phyloP scores from a whole-genome alignment of 1,284 basidiomycete species.

The Cutaneotrichosporon sp. region DNA sequence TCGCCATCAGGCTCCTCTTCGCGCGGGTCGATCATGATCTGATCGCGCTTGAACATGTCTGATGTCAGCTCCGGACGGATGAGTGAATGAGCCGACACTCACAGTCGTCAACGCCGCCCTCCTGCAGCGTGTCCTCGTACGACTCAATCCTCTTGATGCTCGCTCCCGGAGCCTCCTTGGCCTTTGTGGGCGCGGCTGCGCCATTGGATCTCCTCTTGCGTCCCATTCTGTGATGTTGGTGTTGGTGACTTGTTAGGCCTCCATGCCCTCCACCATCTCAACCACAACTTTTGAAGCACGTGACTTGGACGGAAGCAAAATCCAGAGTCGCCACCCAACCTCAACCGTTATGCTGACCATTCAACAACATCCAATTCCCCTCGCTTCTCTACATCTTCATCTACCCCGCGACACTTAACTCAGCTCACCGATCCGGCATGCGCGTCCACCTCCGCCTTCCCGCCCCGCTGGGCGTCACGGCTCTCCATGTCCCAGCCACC shows the following conservation, averaged over 20 bases:
- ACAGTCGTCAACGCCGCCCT: constrained; percentile 54
- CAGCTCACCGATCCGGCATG: constrained; percentile 17
- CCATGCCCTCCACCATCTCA: background rate
- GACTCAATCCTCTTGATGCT: constrained; percentile 46
- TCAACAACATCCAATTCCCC: background rate
- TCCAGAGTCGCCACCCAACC: constrained; percentile 5
- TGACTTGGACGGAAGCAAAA: constrained; percentile 7
- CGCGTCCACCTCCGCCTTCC: constrained; percentile 46
- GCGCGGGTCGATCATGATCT: constrained; percentile 69
- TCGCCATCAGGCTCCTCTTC: constrained; percentile 56
- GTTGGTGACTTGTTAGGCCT: background rate
- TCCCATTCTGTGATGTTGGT: constrained; percentile 16
- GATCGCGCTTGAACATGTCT: constrained; percentile 62
- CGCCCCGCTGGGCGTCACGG: constrained; percentile 32
- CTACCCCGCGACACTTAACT: background rate
- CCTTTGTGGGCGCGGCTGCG: constrained; percentile 25
- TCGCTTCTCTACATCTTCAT: background rate
- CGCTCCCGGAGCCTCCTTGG: constrained; percentile 32
- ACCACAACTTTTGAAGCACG: constrained; percentile 24
- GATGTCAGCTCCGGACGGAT: background rate
- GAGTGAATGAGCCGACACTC: constrained; percentile 35
- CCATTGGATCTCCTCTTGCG: constrained; percentile 48
- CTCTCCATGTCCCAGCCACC: constrained; percentile 27
- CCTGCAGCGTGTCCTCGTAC: constrained; percentile 53
- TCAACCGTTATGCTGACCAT: background rate